A percentile compares a stretch with the other conserved stretches of the same genome.
Evolutionary conservation across 345 rosid genomes (phyloP).

Genomic region (Carallia pectinifolia): DNA sequence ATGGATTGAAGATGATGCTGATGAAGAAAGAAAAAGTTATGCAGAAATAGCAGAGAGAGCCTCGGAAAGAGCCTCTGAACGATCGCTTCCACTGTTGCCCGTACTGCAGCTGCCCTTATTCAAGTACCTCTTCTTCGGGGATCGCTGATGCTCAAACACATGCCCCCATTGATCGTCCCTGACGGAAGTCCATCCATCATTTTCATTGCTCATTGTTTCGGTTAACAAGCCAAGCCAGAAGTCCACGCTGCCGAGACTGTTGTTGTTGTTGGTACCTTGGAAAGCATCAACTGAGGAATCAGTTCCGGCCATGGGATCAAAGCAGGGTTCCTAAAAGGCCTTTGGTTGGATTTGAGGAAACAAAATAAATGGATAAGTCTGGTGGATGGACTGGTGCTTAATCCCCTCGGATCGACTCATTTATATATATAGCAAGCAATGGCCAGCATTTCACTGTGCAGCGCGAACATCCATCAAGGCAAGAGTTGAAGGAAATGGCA

Average conservation of each 20-base stretch:
- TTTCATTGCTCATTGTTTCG: too few relatives aligned
- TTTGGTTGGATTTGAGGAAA: too few relatives aligned
- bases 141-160: too few relatives aligned
- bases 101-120: background rate
- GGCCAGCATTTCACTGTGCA: too few relatives aligned
- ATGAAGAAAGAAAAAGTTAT: background rate
- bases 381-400: too few relatives aligned
- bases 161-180: background rate
- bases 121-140: background rate
- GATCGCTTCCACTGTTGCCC: background rate
- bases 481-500: too few relatives aligned
- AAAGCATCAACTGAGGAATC: too few relatives aligned
- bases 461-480: too few relatives aligned
- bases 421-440: too few relatives aligned
- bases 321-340: background rate
- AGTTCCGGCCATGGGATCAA: background rate
- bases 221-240: background rate
- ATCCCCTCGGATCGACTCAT: too few relatives aligned
- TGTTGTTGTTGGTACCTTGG: background rate
- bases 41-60: constrained; percentile 5
- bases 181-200: too few relatives aligned
- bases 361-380: too few relatives aligned
- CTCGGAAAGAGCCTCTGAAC: constrained; percentile 6
- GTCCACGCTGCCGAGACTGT: background rate
- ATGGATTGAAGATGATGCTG: background rate